Evolutionary conservation across 2,329 filamentous ascomycete species (phyloP), one percentile per base, ranked within the genome.

Genomic region (Eurotiales sp.): DNA sequence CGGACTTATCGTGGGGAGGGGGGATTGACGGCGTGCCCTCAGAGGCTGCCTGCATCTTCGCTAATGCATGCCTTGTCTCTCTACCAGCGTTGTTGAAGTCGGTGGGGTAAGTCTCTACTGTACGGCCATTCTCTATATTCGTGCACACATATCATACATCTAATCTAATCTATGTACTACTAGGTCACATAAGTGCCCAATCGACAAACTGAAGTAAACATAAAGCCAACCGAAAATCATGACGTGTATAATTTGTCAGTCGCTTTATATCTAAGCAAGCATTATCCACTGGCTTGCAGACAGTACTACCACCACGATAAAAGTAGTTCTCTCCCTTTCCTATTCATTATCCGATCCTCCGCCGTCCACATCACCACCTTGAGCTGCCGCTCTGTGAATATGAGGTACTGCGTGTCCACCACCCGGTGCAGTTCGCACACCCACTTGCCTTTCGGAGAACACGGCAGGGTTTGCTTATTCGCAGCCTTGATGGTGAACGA

Each of bases 291-390:
- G n/a, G n/a, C n/a, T n/a, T n/a, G n/a, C n/a, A n/a, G n/a, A n/a
- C n/a, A n/a, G n/a, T n/a, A 17, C 21, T 36, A 53, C 51, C 51
- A 53, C 51, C 51, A 53, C 3, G 51, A 48, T 6, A 48, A 23
- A 17, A 53, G 25, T 17, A 53, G 25, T 15, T 32, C 23, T 39
- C 51, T 49, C 17, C 51, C 51, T 8, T 45, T 49, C 21, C 34
- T 41, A 3, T 17, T 14, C 46, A 49, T 40, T 32, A 49, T 14
- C 3, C 17, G 21, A 48, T 53, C 51, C 32, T 53, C 51, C 25
- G 21, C 30, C 4, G 51, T 53, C 51, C 51, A 53, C 22, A 53
- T 45, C 22, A 53, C 25, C 30, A 49, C 25, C 30, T 53, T 53
- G 2, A 49, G 15, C 32, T 53, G 51, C 5, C 51, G 32, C 17